These are phyloP conservation scores for Pseudomicrostroma phylloplanum DNA, from an alignment of 1,284 basidiomycete species.

Conservation along the genomic window DNA sequence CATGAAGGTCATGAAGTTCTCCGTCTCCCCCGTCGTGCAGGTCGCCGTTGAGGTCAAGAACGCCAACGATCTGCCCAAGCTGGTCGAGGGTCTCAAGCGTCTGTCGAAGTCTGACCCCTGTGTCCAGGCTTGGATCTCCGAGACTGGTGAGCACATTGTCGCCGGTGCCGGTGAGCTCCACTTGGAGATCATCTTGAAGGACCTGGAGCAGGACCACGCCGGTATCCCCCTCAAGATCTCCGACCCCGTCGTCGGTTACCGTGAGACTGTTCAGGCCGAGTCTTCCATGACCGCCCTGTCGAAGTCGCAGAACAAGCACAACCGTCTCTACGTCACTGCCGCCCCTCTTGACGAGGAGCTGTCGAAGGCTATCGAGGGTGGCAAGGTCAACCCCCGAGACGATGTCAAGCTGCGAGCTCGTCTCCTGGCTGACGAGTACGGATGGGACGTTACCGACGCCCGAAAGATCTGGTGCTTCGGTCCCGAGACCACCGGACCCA, in stretches of 20 bases:
- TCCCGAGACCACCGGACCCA: slow-evolving; percentile 94
- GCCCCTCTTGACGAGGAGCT: slow-evolving; percentile 89
- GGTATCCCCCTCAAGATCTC: slow-evolving; percentile 99
- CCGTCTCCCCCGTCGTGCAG: slow-evolving; percentile 96
- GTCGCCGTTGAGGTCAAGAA: slow-evolving; percentile 99
- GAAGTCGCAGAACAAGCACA: slow-evolving; percentile 99
- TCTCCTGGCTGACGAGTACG: slow-evolving; percentile 88
- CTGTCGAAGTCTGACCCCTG: slow-evolving; percentile 99
- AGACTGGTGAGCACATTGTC: slow-evolving; percentile 96
- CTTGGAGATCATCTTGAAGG: slow-evolving; percentile 99
- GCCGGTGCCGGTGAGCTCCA: slow-evolving; percentile 99
- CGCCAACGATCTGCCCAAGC: slow-evolving; percentile 95
- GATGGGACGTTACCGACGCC: slow-evolving; percentile 99
- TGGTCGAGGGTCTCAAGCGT: slow-evolving; percentile 99
- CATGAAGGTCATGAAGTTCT: slow-evolving; percentile 94
- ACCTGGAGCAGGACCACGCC: slow-evolving; percentile 98
- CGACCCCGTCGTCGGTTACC: slow-evolving; percentile 95
- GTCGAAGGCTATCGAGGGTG: slow-evolving; percentile 81
- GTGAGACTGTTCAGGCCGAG: slow-evolving; percentile 95
- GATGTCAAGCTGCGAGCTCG: slow-evolving; percentile 97
- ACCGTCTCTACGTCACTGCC: slow-evolving; percentile 92
- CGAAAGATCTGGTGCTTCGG: slow-evolving; percentile 99
- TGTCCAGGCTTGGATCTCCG: slow-evolving; percentile 89
- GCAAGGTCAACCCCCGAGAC: slow-evolving; percentile 82
- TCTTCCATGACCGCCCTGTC: slow-evolving; percentile 93